Evolutionary conservation across 345 rosid species (phyloP), one percentile per base, ranked within the genome.

Genomic region (Triadica sebifera): DNA sequence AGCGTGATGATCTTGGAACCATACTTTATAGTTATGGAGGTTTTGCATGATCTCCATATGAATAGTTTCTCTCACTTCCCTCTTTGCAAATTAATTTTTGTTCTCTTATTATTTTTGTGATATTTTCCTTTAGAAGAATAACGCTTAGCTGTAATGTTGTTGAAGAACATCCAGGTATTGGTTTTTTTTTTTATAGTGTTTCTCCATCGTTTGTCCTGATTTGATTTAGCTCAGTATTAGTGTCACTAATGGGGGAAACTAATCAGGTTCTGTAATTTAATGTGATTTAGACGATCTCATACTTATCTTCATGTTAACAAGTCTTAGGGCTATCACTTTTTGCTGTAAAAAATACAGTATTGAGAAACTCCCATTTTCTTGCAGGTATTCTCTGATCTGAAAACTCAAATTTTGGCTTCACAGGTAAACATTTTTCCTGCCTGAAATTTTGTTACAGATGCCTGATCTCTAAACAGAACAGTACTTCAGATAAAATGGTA

Each of bases 311-410:
- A 15, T 46, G 34, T 58, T 15, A 13, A 22, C 49, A 15, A 22
- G 10, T 55, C 4, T 55, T 8, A 7, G 2, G 10, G 29, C 43
- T 45, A 12, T 15, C 8, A 16, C 8, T 47, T 41, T 17, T 69
- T 24, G 6, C 24, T 58, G 15, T 58, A 17, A 61, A 29, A 25
- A 56, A 15, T 62, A 13, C 56, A 75, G 19, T 70, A 56, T 70
- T 74, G 17, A 69, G 65, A 22, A 68, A 29, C 13, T 22, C 41
- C 39, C 58, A 45, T 75, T 74, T 53, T 17, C 75, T 65, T 77
- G 90, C 96, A 96, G 99, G 83, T 90, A 68, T 93, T 89, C 78
- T 75, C 98, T 46, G 96, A 91, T 84, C 77, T 95, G 82, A 95
- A 90, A 85, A 88, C 94, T 79, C 93, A 86, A 77, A 95, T 95